These are phyloP conservation scores for Aureobasidium sp. DNA, from an alignment of 2,329 filamentous ascomycete genomes.

Conservation along the genomic window DNA sequence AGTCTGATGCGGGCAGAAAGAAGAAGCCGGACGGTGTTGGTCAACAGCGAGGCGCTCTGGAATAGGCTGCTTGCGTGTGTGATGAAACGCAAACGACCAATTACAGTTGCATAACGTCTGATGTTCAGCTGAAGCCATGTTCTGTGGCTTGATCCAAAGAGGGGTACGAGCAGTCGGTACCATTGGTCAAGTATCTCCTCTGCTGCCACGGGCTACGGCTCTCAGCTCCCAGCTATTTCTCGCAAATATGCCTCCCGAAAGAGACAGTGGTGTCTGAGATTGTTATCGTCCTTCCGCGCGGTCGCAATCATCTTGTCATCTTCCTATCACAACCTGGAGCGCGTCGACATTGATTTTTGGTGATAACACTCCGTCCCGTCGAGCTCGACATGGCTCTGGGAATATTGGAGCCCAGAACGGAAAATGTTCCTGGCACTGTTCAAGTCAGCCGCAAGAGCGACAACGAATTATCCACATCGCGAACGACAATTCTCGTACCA, in stretches of 20 bases:
- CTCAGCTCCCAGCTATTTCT: not conserved
- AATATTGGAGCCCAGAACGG: slow-evolving; percentile 61
- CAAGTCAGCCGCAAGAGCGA: slow-evolving; percentile 30
- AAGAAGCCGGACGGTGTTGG: not conserved
- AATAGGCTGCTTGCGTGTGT: not conserved
- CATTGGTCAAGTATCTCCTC: not conserved
- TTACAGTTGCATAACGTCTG: not conserved
- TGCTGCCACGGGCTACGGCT: not conserved
- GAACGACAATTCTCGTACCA: slow-evolving; percentile 62
- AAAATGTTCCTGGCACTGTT: slow-evolving; percentile 60
- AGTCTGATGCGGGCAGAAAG: not conserved
- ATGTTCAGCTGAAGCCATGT: slow-evolving; percentile 13
- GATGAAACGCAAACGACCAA: not conserved
- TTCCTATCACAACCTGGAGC: not conserved
- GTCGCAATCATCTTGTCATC: not conserved
- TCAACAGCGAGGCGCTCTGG: not conserved
- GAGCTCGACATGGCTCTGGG: slow-evolving; percentile 57
- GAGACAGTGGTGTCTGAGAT: not conserved
- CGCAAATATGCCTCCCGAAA: not conserved
- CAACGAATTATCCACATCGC: slow-evolving; percentile 17
- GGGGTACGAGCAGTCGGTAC: not conserved
- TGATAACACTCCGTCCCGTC: not conserved
- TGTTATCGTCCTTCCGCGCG: not conserved
- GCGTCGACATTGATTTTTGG: not conserved
- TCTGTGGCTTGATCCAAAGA: not conserved